Evolutionary conservation across 768 basidiomycete genomes (phyloP).

Genomic region (Panus rudis): DNA sequence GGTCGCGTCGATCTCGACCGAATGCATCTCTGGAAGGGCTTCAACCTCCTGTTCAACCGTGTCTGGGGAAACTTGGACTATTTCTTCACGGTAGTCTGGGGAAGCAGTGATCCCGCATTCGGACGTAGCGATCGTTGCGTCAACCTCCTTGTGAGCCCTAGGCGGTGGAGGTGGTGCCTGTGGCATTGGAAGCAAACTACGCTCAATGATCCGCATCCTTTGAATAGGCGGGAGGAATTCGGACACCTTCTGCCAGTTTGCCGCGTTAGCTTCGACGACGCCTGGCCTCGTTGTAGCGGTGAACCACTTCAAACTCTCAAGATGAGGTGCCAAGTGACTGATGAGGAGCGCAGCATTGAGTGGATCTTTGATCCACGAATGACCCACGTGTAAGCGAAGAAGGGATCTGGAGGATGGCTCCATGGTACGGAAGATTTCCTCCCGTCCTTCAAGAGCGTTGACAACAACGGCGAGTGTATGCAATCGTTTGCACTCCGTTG

Average conservation of each 20-base stretch:
- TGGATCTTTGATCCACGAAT: conserved; percentile 67
- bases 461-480: conserved; percentile 63
- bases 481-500: conserved; percentile 49
- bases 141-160: conserved; percentile 38
- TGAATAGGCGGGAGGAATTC: conserved; percentile 73
- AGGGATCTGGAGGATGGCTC: conserved; percentile 57
- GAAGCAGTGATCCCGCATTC: conserved; percentile 36
- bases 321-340: conserved; percentile 68
- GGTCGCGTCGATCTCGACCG: conserved; percentile 45
- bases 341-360: conserved; percentile 64
- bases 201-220: conserved; percentile 54
- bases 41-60: conserved; percentile 33
- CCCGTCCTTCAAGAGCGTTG: conserved; percentile 44
- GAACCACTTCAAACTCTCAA: conserved; percentile 70
- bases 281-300: conserved; percentile 71
- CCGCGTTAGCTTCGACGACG: conserved; percentile 58
- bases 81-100: conserved; percentile 29
- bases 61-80: conserved; percentile 32
- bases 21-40: conserved; percentile 30
- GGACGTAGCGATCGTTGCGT: conserved; percentile 40
- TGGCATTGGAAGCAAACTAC: conserved; percentile 31
- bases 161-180: conserved; percentile 20
- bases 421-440: conserved; percentile 38
- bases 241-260: conserved; percentile 60
- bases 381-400: conserved; percentile 65